Conservation (phyloP, 768 basidiomycete genomes). For the Chalciporus piperatus region DNA sequence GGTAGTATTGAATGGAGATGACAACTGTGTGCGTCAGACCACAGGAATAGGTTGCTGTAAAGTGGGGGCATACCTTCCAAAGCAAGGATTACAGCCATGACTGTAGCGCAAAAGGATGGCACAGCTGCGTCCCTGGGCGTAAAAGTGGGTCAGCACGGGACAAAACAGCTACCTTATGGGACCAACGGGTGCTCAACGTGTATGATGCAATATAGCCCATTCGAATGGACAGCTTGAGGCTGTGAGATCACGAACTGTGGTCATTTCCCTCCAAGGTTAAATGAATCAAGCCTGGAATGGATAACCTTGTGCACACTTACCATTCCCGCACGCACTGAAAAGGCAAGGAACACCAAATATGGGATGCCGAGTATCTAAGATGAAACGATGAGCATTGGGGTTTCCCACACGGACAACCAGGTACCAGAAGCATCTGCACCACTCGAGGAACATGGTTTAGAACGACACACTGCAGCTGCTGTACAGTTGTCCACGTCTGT, state of each 20-base stretch:
- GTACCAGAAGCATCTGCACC: conserved; percentile 25
- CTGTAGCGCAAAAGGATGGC: conserved; percentile 43
- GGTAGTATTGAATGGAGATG: conserved; percentile 44
- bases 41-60: background rate
- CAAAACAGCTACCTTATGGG: background rate
- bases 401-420: background rate
- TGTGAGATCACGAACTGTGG: conserved; percentile 16
- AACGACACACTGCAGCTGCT: conserved; percentile 17
- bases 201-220: conserved; percentile 53
- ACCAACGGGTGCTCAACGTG: conserved; percentile 37
- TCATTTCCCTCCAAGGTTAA: conserved; percentile 11
- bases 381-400: conserved; percentile 12
- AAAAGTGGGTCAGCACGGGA: conserved; percentile 15
- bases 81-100: conserved; percentile 38
- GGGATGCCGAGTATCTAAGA: conserved; percentile 36
- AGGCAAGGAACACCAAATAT: conserved; percentile 42
- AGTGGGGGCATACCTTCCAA: conserved; percentile 42
- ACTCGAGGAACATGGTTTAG: conserved; percentile 24
- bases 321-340: conserved; percentile 36
- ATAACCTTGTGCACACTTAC: conserved; percentile 29
- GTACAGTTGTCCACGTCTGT: conserved; percentile 39
- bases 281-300: conserved; percentile 11
- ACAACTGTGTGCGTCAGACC: conserved; percentile 30
- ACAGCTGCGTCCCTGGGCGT: conserved; percentile 31
- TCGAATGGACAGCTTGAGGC: conserved; percentile 24